Evolutionary conservation across 805 yeast genomes (phyloP).

Genomic region (Jamesozyma piceae): DNA sequence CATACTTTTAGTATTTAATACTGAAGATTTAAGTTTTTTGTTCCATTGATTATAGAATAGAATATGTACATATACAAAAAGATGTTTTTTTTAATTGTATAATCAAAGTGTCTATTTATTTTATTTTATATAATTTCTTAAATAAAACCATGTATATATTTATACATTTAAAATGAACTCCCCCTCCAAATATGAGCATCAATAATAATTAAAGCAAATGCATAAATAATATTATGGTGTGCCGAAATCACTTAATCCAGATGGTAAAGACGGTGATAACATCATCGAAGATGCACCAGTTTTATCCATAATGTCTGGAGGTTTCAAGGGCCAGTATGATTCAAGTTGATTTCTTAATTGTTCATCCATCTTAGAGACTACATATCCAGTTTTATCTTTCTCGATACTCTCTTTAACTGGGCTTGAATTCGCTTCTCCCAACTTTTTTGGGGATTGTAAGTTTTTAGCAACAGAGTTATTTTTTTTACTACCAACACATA

Average conservation of each 20-base stretch:
- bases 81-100: no score
- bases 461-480: conserved; percentile 23
- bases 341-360: conserved; percentile 17
- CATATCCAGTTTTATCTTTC: conserved; percentile 13
- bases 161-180: no score
- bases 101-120: no score
- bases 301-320: conserved; percentile 4
- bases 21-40: no score
- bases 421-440: conserved; percentile 23
- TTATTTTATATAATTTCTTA: no score
- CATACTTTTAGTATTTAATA: no score
- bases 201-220: not conserved
- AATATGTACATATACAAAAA: no score
- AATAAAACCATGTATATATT: no score
- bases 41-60: no score
- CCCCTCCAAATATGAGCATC: no score
- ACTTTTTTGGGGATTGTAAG: conserved; percentile 26
- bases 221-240: conserved; percentile 2
- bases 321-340: conserved; percentile 14
- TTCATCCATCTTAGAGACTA: conserved; percentile 18
- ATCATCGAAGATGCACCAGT: not conserved
- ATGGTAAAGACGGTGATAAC: conserved; percentile 13
- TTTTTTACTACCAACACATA: conserved; percentile 63
- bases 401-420: conserved; percentile 21
- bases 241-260: conserved; percentile 26